A percentile compares a stretch with the other conserved stretches of the same genome.
These are phyloP conservation scores for Bothriochloa decipiens DNA, from an alignment of 176 grass and related monocot genomes.

Conservation along the genomic window DNA sequence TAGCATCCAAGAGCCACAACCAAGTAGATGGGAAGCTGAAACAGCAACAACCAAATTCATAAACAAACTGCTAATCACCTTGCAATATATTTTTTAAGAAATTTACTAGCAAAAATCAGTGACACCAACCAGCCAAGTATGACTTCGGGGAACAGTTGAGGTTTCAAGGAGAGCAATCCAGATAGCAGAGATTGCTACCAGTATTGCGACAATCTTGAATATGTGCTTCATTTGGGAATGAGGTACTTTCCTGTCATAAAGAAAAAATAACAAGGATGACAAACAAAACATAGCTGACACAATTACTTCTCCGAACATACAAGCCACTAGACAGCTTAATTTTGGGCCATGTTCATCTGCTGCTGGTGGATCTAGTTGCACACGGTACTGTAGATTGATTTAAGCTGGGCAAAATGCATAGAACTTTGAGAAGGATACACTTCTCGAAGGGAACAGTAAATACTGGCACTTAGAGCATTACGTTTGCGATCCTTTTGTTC, in stretches of 20 bases:
- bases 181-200: slow-evolving; percentile 57
- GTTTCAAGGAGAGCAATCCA: slow-evolving; percentile 69
- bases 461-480: no score
- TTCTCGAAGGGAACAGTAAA: no score
- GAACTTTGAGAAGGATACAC: background rate
- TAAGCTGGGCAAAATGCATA: background rate
- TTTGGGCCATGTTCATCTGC: background rate
- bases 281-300: background rate
- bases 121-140: slow-evolving; percentile 84
- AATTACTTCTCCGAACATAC: background rate
- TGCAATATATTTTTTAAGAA: background rate
- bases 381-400: background rate
- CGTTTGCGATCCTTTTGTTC: no score
- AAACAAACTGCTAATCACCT: slow-evolving; percentile 7
- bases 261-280: background rate
- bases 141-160: slow-evolving; percentile 65
- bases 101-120: background rate
- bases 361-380: background rate
- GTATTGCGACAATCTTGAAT: slow-evolving; percentile 58
- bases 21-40: slow-evolving; percentile 88
- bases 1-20: slow-evolving; percentile 85
- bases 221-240: slow-evolving; percentile 50
- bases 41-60: background rate
- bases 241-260: slow-evolving; percentile 1
- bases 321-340: background rate